phyloP scores from a whole-genome alignment of 2,329 filamentous ascomycete genomes.

The Rugonectria rugulosa region DNA sequence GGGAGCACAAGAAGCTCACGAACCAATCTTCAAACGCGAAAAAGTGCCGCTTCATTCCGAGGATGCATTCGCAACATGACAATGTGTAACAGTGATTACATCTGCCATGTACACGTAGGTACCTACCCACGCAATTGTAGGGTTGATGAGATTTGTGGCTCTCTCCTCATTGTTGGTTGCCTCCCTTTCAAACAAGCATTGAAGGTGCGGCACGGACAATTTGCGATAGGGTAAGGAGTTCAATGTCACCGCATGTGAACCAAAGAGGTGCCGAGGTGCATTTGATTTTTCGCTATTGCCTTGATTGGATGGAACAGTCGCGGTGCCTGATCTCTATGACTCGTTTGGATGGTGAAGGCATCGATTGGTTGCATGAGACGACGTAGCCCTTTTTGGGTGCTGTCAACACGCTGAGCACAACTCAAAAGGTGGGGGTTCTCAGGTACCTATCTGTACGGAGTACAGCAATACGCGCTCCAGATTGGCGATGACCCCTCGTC shows the following conservation, averaged over 20 bases:
- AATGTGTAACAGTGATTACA: no score
- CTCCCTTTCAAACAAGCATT: background rate
- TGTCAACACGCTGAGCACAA: no score
- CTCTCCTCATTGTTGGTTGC: constrained; percentile 1
- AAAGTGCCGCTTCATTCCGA: no score
- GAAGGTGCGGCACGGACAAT: background rate
- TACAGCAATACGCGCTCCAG: background rate
- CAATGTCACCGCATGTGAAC: constrained; percentile 13
- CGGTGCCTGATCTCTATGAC: constrained; percentile 6
- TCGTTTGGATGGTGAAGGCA: constrained; percentile 3
- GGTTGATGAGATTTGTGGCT: background rate
- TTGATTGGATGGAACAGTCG: constrained; percentile 7
- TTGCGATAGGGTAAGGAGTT: background rate
- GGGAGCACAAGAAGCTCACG: background rate
- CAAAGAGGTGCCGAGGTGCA: constrained; percentile 10
- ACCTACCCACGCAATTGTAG: no score
- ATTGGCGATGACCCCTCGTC: constrained; percentile 9
- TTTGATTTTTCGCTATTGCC: background rate
- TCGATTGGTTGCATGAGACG: constrained; percentile 1
- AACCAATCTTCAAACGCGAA: no score
- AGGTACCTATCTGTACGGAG: constrained; percentile 7
- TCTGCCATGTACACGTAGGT: constrained; percentile 8
- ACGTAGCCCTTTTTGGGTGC: background rate
- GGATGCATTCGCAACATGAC: no score
- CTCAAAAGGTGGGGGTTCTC: background rate